These are phyloP conservation scores for Citrullus amarus DNA, from an alignment of 306 rosid species.

Conservation along the genomic window DNA sequence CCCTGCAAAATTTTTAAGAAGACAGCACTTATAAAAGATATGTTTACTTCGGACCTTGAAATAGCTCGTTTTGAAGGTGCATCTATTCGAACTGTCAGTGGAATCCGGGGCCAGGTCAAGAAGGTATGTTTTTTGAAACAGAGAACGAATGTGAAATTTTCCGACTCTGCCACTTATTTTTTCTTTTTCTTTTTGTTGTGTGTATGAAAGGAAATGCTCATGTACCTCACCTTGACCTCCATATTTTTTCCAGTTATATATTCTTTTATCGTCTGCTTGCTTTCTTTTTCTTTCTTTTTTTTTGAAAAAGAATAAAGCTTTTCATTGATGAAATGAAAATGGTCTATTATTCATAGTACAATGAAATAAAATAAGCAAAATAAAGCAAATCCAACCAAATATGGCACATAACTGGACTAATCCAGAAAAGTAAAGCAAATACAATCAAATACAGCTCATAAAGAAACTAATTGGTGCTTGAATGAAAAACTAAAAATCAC, in stretches of 20 bases:
- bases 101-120: constrained; percentile 92
- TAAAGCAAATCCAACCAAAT: too few species aligned
- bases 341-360: too few species aligned
- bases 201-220: not conserved
- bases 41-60: constrained; percentile 94
- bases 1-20: constrained; percentile 93
- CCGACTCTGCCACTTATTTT: not conserved
- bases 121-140: constrained; percentile 43
- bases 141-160: not conserved
- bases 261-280: not conserved
- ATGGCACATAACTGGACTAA: too few species aligned
- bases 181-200: not conserved
- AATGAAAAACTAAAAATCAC: too few species aligned
- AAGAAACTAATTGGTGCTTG: too few species aligned
- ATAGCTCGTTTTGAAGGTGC: constrained; percentile 97
- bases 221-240: not conserved
- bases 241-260: not conserved
- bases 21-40: constrained; percentile 77
- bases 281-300: too few species aligned
- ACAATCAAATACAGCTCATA: too few species aligned
- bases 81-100: constrained; percentile 76
- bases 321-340: too few species aligned
- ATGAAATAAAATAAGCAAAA: too few species aligned
- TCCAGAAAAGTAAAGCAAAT: too few species aligned
- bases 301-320: too few species aligned